These are phyloP conservation scores for Aspergillus novofumigatus DNA, from an alignment of 2,329 filamentous ascomycete species.

Conservation along the genomic window DNA sequence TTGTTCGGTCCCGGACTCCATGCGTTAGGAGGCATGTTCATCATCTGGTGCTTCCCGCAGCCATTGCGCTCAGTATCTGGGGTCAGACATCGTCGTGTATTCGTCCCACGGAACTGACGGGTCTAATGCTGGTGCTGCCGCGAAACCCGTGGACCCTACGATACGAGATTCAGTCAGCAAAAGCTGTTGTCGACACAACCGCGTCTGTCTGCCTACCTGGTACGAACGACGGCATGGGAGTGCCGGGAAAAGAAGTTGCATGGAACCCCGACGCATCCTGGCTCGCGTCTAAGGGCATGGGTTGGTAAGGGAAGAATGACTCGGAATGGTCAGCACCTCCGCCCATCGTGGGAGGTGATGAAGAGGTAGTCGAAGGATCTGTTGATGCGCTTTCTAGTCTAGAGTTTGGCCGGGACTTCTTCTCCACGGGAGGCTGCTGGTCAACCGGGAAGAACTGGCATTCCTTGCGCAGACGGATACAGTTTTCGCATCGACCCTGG, in stretches of 20 bases:
- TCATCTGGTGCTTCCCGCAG: conserved; percentile 29
- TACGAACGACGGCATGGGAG: conserved; percentile 32
- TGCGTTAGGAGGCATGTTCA: conserved; percentile 29
- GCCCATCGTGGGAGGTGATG: conserved; percentile 38
- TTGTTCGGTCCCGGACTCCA: conserved; percentile 28
- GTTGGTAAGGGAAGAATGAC: conserved; percentile 33
- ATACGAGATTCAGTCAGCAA: conserved; percentile 22
- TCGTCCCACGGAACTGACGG: conserved; percentile 36
- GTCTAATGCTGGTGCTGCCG: conserved; percentile 29
- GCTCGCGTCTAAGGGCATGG: conserved; percentile 31
- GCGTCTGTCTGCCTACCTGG: conserved; percentile 27
- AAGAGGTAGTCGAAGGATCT: conserved; percentile 47
- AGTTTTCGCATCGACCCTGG: conserved; percentile 80
- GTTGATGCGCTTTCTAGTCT: conserved; percentile 43
- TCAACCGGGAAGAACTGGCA: conserved; percentile 91
- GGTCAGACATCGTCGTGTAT: conserved; percentile 34
- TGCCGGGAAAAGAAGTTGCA: conserved; percentile 26
- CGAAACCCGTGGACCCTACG: conserved; percentile 26
- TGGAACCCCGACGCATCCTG: conserved; percentile 33
- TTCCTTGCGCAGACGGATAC: conserved; percentile 89
- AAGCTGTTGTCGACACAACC: conserved; percentile 6
- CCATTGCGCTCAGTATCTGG: conserved; percentile 32
- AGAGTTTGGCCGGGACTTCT: conserved; percentile 42
- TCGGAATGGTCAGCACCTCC: conserved; percentile 32
- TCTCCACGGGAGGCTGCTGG: conserved; percentile 57